Percentiles rank a stretch among this genome's conserved stretches.
These are phyloP conservation scores for Penicillium frequentans DNA, from an alignment of 2,329 filamentous ascomycete genomes.

Conservation along the genomic window DNA sequence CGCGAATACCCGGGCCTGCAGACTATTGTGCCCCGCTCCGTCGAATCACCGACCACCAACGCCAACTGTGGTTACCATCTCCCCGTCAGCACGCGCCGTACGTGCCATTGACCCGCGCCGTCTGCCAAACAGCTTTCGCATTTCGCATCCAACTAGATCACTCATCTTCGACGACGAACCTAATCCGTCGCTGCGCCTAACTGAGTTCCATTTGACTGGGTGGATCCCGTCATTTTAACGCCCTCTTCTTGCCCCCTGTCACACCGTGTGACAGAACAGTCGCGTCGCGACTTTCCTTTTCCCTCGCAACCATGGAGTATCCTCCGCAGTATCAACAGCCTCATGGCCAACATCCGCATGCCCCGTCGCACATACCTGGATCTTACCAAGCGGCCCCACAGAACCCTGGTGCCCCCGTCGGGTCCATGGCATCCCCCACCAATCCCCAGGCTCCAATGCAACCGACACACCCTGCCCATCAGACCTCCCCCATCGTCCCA, in stretches of 20 bases:
- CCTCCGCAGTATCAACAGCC: slow-evolving; percentile 70
- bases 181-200: slow-evolving; percentile 17
- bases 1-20: slow-evolving; percentile 42
- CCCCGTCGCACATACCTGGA: slow-evolving; percentile 56
- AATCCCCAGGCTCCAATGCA: slow-evolving; percentile 68
- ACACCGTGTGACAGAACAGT: slow-evolving; percentile 25
- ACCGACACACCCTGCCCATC: slow-evolving; percentile 57
- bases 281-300: slow-evolving; percentile 21
- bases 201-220: slow-evolving; percentile 20
- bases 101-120: slow-evolving; percentile 22
- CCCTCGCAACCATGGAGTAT: slow-evolving; percentile 66
- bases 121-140: slow-evolving; percentile 25
- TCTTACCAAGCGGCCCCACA: slow-evolving; percentile 64
- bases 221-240: slow-evolving; percentile 2
- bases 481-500: slow-evolving; percentile 77
- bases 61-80: slow-evolving; percentile 25
- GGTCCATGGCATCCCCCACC: slow-evolving; percentile 69
- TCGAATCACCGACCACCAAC: slow-evolving; percentile 43
- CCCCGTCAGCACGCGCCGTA: slow-evolving; percentile 25
- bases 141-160: slow-evolving; percentile 23
- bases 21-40: slow-evolving; percentile 33
- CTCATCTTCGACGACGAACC: background rate
- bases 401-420: slow-evolving; percentile 45
- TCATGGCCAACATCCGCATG: slow-evolving; percentile 62
- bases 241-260: slow-evolving; percentile 14